Evolutionary conservation across 2,329 filamentous ascomycete genomes (phyloP), one percentile per base, ranked within the genome.

Genomic region (Alternaria gaisen): DNA sequence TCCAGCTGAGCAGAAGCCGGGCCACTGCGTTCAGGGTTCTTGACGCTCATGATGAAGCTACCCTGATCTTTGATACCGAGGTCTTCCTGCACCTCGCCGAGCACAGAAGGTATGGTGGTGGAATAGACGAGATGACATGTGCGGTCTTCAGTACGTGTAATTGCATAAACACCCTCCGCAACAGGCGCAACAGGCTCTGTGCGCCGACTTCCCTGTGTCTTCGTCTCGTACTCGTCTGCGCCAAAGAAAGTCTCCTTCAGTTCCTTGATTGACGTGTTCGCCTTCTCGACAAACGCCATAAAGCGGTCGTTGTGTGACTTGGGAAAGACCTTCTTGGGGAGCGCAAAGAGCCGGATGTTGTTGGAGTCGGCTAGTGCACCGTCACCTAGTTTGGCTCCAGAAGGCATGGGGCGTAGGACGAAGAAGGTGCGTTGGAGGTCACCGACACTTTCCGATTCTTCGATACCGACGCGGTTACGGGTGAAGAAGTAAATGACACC

Each of bases 401-500:
- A 80, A 0, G 86, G 87, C 4, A 94, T 81, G 0, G 93, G 93
- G 0, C 91, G 87, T 4, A 97, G 85, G 14, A 97, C 85, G 70
- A 97, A 89, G 80, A 90, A 94, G 64, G 86, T 93, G 50, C 92
- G 89, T 42, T 91, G 88, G 50, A 97, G 86, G 53, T 97, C 93
- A 41, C 85, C 80, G 1, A 94, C 83, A 46, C 85, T 84, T 18
- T 89, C 84, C 0, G 92, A 89, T 7, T 91, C 84, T 5, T 92
- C 87, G 26, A 91, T 84, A 52, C 88, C 87, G 38, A 97, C 91
- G 12, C 92, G 89, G 8, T 88, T 88, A 18, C 93, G 89, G 71
- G 91, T 90, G 82, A 97, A 96, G 84, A 97, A 97, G 83, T 97
- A 97, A 68, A 97, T 89, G 69, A 95, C 86, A 4, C 93, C 93